Conservation (phyloP, 345 rosid species). For the Lepidium sativum region DNA sequence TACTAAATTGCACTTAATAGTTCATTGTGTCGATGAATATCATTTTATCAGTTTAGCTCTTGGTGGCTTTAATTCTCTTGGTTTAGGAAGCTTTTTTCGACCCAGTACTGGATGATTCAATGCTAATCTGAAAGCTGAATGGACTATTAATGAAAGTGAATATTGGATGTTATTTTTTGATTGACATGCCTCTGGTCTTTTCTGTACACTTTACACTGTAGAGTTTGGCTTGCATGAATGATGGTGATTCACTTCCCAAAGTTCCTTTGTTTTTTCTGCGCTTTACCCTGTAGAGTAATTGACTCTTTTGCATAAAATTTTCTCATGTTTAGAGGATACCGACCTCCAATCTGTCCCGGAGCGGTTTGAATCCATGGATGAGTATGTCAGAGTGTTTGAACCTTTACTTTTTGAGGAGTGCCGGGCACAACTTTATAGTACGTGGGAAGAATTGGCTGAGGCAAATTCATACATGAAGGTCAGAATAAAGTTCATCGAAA, state of each 20-base stretch:
- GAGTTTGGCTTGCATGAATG: slow-evolving; percentile 5
- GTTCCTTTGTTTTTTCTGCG: not conserved
- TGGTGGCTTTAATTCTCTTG: no score
- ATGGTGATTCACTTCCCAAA: not conserved
- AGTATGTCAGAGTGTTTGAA: slow-evolving; percentile 89
- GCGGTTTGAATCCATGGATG: slow-evolving; percentile 81
- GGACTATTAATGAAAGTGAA: not conserved
- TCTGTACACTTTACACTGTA: not conserved
- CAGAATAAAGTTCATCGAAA: slow-evolving; percentile 69
- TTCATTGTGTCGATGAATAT: no score
- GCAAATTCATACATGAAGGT: slow-evolving; percentile 64
- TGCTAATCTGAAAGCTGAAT: not conserved
- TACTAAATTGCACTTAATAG: no score
- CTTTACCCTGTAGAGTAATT: not conserved
- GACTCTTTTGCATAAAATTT: not conserved
- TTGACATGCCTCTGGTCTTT: slow-evolving; percentile 9
- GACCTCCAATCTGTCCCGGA: slow-evolving; percentile 92
- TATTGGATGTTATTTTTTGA: not conserved
- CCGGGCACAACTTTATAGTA: slow-evolving; percentile 90
- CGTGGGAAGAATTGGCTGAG: slow-evolving; percentile 91
- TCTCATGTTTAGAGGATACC: slow-evolving; percentile 60
- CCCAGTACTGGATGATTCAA: not conserved
- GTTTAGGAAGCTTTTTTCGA: not conserved
- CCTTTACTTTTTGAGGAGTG: slow-evolving; percentile 99
- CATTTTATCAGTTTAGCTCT: no score